These are phyloP conservation scores for Rosa hybrid DNA, from an alignment of 331 rosid genomes.

Conservation along the genomic window DNA sequence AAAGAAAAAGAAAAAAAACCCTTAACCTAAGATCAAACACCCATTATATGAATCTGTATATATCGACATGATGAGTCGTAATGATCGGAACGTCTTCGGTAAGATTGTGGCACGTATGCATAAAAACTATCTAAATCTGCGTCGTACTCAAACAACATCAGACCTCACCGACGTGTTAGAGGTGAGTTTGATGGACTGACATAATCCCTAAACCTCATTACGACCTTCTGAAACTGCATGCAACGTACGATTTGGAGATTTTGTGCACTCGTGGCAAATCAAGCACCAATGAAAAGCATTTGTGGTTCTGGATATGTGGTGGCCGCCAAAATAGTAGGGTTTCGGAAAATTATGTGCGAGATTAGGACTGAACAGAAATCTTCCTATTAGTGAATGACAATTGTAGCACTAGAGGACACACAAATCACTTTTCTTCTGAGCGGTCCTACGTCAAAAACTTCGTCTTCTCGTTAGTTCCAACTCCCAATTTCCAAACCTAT, in stretches of 20 bases:
- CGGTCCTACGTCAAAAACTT: neutral
- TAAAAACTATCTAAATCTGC: neutral
- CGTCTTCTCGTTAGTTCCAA: neutral
- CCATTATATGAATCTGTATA: neutral
- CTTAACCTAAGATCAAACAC: neutral
- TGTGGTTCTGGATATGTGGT: neutral
- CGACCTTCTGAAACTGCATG: neutral
- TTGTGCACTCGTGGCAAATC: conserved; percentile 11
- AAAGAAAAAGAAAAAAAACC: neutral
- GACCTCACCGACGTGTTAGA: neutral
- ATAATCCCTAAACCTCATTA: neutral
- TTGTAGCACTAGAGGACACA: neutral
- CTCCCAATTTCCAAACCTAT: neutral
- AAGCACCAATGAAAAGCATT: neutral
- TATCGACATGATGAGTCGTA: neutral
- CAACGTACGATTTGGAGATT: neutral
- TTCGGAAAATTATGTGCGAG: neutral
- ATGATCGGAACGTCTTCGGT: neutral
- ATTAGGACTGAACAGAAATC: neutral
- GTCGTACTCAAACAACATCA: neutral
- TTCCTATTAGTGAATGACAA: conserved; percentile 1
- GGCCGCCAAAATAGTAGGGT: conserved; percentile 13
- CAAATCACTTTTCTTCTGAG: neutral
- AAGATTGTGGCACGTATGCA: neutral
- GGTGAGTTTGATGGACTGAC: neutral